Conservation (phyloP, 1,284 basidiomycete genomes). For the Grifola frondosa region DNA sequence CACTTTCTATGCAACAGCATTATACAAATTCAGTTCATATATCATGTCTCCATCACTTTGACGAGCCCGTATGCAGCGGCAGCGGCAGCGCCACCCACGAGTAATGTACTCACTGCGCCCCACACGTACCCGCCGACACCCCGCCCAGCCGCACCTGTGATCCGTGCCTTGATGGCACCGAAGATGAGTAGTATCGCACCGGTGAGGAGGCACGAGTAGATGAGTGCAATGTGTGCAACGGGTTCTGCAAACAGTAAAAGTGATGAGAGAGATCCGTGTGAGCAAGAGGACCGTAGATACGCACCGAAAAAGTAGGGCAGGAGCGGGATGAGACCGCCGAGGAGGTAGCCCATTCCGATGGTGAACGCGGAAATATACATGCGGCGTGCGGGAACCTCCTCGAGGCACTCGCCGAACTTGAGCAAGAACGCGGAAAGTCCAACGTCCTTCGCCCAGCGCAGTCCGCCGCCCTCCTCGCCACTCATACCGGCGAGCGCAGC, state of each 20-base stretch:
- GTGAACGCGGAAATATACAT: conserved; percentile 87
- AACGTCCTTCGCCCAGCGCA: conserved; percentile 69
- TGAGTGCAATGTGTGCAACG: conserved; percentile 60
- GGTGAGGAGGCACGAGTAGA: conserved; percentile 78
- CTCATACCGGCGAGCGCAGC: conserved; percentile 11
- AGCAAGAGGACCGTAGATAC: no score
- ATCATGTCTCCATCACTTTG: conserved; percentile 60
- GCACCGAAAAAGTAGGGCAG: conserved; percentile 89
- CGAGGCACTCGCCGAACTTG: conserved; percentile 90
- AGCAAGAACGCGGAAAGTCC: conserved; percentile 89
- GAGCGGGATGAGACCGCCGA: conserved; percentile 88
- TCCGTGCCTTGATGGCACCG: conserved; percentile 85
- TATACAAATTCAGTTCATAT: not conserved
- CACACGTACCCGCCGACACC: conserved; percentile 63
- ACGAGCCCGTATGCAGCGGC: conserved; percentile 89
- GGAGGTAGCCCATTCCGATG: conserved; percentile 84
- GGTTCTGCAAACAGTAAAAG: conserved; percentile 23
- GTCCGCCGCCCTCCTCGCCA: conserved; percentile 38
- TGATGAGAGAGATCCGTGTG: no score
- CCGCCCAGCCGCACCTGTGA: conserved; percentile 76
- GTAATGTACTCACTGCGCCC: conserved; percentile 87
- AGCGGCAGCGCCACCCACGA: conserved; percentile 89
- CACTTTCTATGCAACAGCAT: no score
- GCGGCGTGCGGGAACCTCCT: conserved; percentile 55
- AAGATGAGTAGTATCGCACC: conserved; percentile 86